Conservation (phyloP, 495 filamentous ascomycete genomes). For the Neurospora sp. region DNA sequence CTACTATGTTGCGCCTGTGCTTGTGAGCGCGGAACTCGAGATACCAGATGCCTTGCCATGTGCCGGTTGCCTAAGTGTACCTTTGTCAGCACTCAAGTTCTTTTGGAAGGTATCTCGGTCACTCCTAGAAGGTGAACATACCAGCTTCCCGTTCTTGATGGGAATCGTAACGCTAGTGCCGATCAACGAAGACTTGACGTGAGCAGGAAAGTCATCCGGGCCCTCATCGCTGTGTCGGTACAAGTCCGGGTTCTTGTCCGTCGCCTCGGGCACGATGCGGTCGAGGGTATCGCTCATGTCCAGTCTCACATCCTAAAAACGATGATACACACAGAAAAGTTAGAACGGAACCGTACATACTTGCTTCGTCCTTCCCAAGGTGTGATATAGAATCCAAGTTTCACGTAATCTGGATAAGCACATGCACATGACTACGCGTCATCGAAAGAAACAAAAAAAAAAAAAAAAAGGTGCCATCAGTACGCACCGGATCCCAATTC, state of each 20-base stretch:
- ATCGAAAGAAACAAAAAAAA: no score
- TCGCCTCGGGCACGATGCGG: constrained; percentile 70
- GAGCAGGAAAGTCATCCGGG: constrained; percentile 42
- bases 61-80: constrained; percentile 32
- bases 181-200: constrained; percentile 84
- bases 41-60: constrained; percentile 86
- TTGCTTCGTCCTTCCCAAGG: no score
- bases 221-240: constrained; percentile 60
- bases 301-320: constrained; percentile 36
- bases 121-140: constrained; percentile 11
- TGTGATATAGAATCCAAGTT: no score
- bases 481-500: constrained; percentile 69
- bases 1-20: constrained; percentile 73
- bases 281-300: constrained; percentile 96
- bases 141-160: constrained; percentile 72
- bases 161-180: constrained; percentile 84
- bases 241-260: constrained; percentile 49
- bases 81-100: neutral
- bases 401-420: no score
- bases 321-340: neutral
- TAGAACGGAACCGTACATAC: neutral
- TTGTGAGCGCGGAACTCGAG: constrained; percentile 74
- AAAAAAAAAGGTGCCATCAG: constrained; percentile 14
- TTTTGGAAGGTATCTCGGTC: no score
- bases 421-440: no score